Base-by-base conservation (phyloP, 495 filamentous ascomycete species). In the Cryomyces minteri region DNA sequence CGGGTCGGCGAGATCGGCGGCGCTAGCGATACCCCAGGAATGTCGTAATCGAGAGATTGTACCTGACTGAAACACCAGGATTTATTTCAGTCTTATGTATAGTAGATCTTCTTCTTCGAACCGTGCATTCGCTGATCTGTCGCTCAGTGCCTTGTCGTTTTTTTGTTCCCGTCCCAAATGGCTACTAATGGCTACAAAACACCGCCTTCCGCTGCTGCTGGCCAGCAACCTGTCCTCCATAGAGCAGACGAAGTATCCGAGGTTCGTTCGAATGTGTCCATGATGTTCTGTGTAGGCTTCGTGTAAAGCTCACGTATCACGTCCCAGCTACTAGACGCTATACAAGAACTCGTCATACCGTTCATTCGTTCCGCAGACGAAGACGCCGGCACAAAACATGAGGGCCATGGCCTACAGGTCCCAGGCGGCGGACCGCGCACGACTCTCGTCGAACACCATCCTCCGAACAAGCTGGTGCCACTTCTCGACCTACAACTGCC, bases 291-390 rank as follows among this genome's bases (percentile, higher is more conserved):
- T 11, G 39, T 5, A 30, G 25, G 40, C 39, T 39, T 49, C 18
- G 18, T 25, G 18, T 25, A 25, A 25, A 2, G 2, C 18, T 25
- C 18, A 25, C 18, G 18, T 25, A 25, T 25, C 18, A 25, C 40
- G 4, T 29, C 37, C 4, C 46, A 88, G 85, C 71, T 90, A 32
- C 65, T 93, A 8, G 69, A 69, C 48, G 75, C 82, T 7, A 75
- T 88, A 37, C 72, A 84, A 68, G 64, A 72, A 31, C 71, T 87
- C 32, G 68, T 94, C 30, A 69, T 90, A 29, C 81, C 82, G 1
- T 90, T 86, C 61, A 80, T 94, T 51, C 72, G 68, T 38, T 68
- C 71, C 9, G 85, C 85, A 44, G 85, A 92, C 60, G 66, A 79
- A 44, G 74, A 77, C 45, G 67, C 68, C 25, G 52, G 58, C 9